Percentiles rank a stretch among this genome's conserved stretches.
phyloP scores from a whole-genome alignment of 768 basidiomycete species.

The Dictyophora rubrovolvata region DNA sequence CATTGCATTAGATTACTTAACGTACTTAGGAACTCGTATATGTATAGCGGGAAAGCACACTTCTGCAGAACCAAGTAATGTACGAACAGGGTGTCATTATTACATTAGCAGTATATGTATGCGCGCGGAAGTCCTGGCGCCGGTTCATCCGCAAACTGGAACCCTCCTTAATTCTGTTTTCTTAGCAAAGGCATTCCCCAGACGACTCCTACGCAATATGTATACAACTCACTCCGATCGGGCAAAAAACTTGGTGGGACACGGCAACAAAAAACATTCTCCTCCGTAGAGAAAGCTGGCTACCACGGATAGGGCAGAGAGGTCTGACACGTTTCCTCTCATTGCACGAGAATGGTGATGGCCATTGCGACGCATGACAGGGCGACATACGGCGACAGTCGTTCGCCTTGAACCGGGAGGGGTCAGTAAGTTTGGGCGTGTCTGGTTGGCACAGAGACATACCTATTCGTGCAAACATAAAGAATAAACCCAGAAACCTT shows the following conservation, averaged over 20 bases:
- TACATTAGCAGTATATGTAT: neutral
- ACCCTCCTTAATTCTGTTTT: neutral
- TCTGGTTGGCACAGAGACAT: constrained; percentile 15
- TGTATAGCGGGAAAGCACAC: neutral
- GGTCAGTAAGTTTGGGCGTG: neutral
- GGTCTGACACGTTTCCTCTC: neutral
- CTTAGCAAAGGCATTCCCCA: too few species aligned
- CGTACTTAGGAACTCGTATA: too few species aligned
- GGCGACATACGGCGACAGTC: constrained; percentile 92
- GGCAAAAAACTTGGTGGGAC: too few species aligned
- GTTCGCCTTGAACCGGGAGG: constrained; percentile 52
- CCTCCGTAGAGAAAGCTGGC: too few species aligned
- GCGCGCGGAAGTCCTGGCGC: neutral
- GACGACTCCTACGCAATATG: too few species aligned
- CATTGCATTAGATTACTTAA: neutral
- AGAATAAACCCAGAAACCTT: constrained; percentile 87
- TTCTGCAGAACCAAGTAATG: neutral
- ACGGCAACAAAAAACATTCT: too few species aligned
- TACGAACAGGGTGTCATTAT: neutral
- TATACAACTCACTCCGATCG: too few species aligned
- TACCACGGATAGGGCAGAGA: neutral
- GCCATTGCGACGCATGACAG: constrained; percentile 93
- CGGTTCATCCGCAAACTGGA: neutral
- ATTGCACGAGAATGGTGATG: constrained; percentile 48
- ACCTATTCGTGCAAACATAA: constrained; percentile 96